Base-by-base conservation (phyloP, 495 filamentous ascomycete genomes). In the Aspergillus sclerotioniger region DNA sequence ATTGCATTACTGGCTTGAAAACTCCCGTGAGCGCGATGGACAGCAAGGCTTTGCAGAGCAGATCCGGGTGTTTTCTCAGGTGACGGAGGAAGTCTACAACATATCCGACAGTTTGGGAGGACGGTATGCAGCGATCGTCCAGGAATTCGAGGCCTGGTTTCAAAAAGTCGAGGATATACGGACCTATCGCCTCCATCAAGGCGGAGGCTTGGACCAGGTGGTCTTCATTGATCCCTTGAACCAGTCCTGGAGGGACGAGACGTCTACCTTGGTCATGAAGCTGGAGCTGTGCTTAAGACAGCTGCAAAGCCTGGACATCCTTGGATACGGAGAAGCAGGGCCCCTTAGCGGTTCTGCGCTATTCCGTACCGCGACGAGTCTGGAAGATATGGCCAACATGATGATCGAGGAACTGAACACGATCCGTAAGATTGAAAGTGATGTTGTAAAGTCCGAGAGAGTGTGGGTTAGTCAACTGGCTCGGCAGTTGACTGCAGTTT, bases 101-200 rank as follows among this genome's bases (percentile, higher is more conserved):
- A 53, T 80, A 8, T 51, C 66, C 9, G 62, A 63, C 12, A 59
- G 51, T 9, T 49, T 54, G 37, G 46, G 58, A 31, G 77, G 77
- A 3, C 63, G 65, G 10, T 81, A 79, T 54, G 62, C 62, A 7
- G 59, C 54, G 12, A 67, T 63, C 19, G 63, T 79, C 2, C 48
- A 59, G 15, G 54, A 54, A 19, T 83, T 82, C 56, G 75, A 80
- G 32, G 35, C 65, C n/a, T 83, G 80, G 80, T 70, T 80, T 37
- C 53, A 67, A 13, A 58, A 64, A 35, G 69, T 68, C 39, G 62
- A 75, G n/a, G 15, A 63, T 7, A 68, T 80, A 17, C 64, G 64
- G 46, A 52, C 68, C 16, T 53, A 54, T n/a, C 68, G 49, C 25
- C 51, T 32, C 28, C 19, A 57, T 4, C 46, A 53, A n/a, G 58